Evolutionary conservation across 169 alveolate genomes (phyloP).

Genomic region (Ichthyophthirius multifiliis): DNA sequence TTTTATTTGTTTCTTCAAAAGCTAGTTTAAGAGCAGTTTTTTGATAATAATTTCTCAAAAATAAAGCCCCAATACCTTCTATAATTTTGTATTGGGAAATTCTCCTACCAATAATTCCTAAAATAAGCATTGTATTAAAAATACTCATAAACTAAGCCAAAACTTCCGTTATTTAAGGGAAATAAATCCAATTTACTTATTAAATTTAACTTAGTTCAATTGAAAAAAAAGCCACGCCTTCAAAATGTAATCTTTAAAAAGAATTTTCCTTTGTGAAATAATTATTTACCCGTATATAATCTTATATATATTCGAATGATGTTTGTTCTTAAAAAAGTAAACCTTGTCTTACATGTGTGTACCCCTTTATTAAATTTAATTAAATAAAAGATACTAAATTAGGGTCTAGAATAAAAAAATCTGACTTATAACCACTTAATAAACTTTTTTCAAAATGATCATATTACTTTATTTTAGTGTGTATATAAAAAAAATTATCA

Average conservation of each 20-base stretch:
- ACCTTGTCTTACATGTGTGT: neutral
- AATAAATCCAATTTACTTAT: neutral
- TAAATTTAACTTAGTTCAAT: neutral
- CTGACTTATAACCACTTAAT: neutral
- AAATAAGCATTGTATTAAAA: neutral
- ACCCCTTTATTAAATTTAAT: neutral
- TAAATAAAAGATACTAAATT: neutral
- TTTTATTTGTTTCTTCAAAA: too few species aligned
- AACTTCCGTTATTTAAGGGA: neutral
- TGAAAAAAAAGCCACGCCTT: neutral
- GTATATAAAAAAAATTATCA: neutral
- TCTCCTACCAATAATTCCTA: neutral
- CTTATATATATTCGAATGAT: neutral
- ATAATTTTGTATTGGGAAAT: neutral
- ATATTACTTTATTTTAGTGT: neutral
- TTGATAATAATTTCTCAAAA: neutral
- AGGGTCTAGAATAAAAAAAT: neutral
- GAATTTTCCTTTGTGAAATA: neutral
- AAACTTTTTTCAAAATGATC: neutral
- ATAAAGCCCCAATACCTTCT: neutral
- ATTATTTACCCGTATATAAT: neutral
- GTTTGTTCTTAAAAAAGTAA: neutral
- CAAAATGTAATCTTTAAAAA: neutral
- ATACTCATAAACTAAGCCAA: neutral
- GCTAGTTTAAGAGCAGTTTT: conserved; percentile 6